Evolutionary conservation across 495 filamentous ascomycete species (phyloP).

Genomic region (Penicillium cinerascens): DNA sequence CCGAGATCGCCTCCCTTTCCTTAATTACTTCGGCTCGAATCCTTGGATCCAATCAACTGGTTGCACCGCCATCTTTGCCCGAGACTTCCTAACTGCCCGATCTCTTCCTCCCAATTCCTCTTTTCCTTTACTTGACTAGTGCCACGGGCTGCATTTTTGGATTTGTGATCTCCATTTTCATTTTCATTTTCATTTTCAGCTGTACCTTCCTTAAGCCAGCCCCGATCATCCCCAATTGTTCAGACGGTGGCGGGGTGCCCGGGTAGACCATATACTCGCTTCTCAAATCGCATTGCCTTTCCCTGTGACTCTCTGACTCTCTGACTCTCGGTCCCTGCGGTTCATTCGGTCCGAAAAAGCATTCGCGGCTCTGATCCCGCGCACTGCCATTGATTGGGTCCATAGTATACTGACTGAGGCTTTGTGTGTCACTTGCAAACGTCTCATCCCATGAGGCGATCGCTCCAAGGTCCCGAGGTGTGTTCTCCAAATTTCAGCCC

Average conservation of each 20-base stretch:
- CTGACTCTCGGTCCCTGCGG: conserved; percentile 1
- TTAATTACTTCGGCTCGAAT: conserved; percentile 5
- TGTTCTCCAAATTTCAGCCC: conserved; percentile 19
- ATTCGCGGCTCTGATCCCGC: conserved; percentile 29
- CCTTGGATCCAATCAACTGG: conserved; percentile 15
- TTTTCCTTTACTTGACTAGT: conserved; percentile 7
- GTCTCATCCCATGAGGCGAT: conserved; percentile 33
- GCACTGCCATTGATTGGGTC: conserved; percentile 34
- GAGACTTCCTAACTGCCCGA: conserved; percentile 13
- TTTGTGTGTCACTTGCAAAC: conserved; percentile 32
- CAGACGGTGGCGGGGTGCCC: conserved; percentile 11
- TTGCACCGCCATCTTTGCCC: conserved; percentile 18
- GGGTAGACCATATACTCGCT: conserved; percentile 11
- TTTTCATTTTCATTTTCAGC: conserved; percentile 3
- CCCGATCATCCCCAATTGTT: conserved; percentile 11
- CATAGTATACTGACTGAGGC: conserved; percentile 36
- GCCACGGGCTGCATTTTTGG: background rate
- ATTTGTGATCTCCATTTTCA: background rate
- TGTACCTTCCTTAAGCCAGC: conserved; percentile 5
- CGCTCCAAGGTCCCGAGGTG: conserved; percentile 23
- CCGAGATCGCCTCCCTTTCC: conserved; percentile 12
- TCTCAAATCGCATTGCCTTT: background rate
- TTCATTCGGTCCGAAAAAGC: conserved; percentile 12
- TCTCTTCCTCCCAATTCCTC: conserved; percentile 5
- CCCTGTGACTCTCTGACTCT: background rate